A percentile compares a stretch with the other conserved stretches of the same genome.
Conservation (phyloP, 352 stramenopile species). For the Globisporangium rhizosaccharum region DNA sequence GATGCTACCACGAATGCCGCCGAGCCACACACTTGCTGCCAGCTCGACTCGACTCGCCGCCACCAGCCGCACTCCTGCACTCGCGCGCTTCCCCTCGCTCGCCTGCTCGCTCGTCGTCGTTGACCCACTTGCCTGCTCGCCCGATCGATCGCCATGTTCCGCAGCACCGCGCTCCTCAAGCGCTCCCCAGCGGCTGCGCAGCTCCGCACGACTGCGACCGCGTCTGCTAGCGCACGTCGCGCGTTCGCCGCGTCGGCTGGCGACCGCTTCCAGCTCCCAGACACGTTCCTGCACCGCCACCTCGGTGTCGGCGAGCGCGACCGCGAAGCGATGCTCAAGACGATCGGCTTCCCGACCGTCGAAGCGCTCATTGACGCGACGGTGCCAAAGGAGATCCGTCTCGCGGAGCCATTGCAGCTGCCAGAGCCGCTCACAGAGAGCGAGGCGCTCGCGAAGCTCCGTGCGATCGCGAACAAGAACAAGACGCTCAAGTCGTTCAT, state of each 20-base stretch:
- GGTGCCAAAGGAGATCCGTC: constrained; percentile 92
- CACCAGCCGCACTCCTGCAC: background rate
- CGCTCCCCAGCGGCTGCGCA: constrained; percentile 5
- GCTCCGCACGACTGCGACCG: background rate
- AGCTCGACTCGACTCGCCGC: background rate
- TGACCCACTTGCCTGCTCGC: background rate
- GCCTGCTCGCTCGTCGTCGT: background rate
- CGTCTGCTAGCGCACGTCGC: constrained; percentile 2
- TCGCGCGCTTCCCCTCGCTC: background rate
- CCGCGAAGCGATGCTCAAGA: constrained; percentile 89
- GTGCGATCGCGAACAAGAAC: constrained; percentile 93
- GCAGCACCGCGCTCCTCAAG: constrained; percentile 15
- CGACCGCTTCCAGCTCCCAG: constrained; percentile 40
- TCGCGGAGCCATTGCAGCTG: constrained; percentile 49
- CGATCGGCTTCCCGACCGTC: constrained; percentile 90
- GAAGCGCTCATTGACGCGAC: constrained; percentile 93
- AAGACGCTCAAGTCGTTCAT: constrained; percentile 95
- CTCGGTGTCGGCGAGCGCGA: constrained; percentile 90
- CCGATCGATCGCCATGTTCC: constrained; percentile 7
- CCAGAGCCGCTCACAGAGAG: constrained; percentile 87
- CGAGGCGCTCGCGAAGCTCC: constrained; percentile 89
- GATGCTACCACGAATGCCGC: background rate
- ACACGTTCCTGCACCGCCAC: constrained; percentile 72
- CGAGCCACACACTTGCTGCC: background rate
- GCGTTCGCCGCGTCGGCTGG: constrained; percentile 1